phyloP scores from a whole-genome alignment of 345 rosid genomes.

The Arabidopsis thaliana region DNA sequence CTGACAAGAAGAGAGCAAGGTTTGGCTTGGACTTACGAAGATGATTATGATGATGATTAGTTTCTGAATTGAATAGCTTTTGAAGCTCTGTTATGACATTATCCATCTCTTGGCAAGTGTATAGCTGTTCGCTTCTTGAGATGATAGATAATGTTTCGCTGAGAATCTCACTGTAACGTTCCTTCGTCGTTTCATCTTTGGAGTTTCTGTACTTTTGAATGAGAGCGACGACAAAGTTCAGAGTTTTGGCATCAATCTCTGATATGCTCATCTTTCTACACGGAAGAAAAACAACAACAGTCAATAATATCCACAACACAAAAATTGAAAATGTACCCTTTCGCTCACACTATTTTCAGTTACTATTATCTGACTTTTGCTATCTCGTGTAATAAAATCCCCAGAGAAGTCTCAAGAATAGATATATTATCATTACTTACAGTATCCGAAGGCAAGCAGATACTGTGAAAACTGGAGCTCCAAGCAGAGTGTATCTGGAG shows the following conservation, averaged over 20 bases:
- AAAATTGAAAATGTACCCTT: not conserved
- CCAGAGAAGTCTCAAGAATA: not conserved
- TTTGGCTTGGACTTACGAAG: slow-evolving; percentile 61
- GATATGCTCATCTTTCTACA: slow-evolving; percentile 64
- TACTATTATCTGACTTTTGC: not conserved
- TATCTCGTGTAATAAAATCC: not conserved
- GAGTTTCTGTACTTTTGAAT: slow-evolving; percentile 50
- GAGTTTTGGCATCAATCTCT: slow-evolving; percentile 66
- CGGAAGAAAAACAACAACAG: slow-evolving; percentile 13
- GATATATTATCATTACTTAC: slow-evolving; percentile 56
- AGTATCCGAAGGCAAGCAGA: slow-evolving; percentile 72
- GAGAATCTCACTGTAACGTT: slow-evolving; percentile 54
- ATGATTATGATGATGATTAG: slow-evolving; percentile 31
- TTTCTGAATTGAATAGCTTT: slow-evolving; percentile 59
- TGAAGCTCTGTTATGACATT: slow-evolving; percentile 69
- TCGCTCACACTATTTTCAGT: not conserved
- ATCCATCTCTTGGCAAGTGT: slow-evolving; percentile 66
- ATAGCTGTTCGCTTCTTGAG: slow-evolving; percentile 59
- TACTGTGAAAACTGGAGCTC: slow-evolving; percentile 65
- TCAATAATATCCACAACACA: slow-evolving; percentile 22
- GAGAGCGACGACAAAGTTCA: slow-evolving; percentile 57
- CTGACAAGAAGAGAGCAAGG: slow-evolving; percentile 75
- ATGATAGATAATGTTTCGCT: slow-evolving; percentile 57
- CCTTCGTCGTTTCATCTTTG: slow-evolving; percentile 44
- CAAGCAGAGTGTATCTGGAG: slow-evolving; percentile 50